Base-by-base conservation (phyloP, 108 stramenopile species). In the Nitzschia palea region DNA sequence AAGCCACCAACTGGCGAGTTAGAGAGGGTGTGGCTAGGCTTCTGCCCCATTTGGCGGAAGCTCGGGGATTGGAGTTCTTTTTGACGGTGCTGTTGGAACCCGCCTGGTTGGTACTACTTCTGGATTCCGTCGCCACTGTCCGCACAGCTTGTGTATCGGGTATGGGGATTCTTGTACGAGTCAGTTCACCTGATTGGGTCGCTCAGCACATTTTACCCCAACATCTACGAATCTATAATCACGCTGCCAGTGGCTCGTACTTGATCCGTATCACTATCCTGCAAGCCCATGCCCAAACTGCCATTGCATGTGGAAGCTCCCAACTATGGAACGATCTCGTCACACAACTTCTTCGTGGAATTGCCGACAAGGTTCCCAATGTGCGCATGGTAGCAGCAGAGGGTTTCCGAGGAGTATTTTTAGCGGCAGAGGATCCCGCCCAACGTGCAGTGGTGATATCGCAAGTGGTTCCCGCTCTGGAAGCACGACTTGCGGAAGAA, bases 1-100 rank as follows among this genome's bases (percentile, higher is more conserved):
- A 84, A 57, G 87, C 86, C 23, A 83, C 80, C 33, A 95, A 92
- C 65, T 95, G 94, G 94, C 76, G 94, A 57, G 89, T 95, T 18
- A 68, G 94, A 27, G 86, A 92, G 65, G 86, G 86, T 29, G 90
- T 95, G 9, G 90, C 86, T 6, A 58, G 68, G 15, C 50, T 92
- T 9, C 71, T 95, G 55, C 94, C 94, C 35, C 82, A 83, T 62
- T 76, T 95, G 65, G 90, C 90, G 9, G 89, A 95, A 65, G 87
- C 94, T 5, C 67, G 90, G 4, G 94, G 94, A 9, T 40, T 90
- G 28, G 71, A 87, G 2, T 89, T 87, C 66, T 92, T 95, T 68
- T 65, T 81, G 45, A 78, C 80, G 15, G 86, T 89, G 31, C 65
- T 94, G 36, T 70, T 90, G 27, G 93, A 94, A 61, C 83, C 86